phyloP scores from a whole-genome alignment of 345 rosid species.

The Citrus inodora region DNA sequence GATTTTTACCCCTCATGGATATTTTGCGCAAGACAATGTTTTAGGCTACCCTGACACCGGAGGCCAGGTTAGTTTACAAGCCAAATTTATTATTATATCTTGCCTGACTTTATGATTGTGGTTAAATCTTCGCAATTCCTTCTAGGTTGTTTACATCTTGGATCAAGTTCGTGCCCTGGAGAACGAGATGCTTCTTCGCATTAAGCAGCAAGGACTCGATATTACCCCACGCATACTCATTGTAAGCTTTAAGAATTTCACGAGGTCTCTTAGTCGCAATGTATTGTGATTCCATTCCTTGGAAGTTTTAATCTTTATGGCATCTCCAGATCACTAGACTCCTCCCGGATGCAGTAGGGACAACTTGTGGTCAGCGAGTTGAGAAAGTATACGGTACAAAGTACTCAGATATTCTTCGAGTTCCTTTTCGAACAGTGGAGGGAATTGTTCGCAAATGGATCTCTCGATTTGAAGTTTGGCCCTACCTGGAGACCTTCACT shows the following conservation, averaged over 20 bases:
- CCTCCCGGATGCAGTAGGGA: conserved; percentile 88
- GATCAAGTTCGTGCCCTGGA: conserved; percentile 98
- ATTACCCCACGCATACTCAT: conserved; percentile 80
- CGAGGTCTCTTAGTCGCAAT: too few relatives aligned
- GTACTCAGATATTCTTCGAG: conserved; percentile 76
- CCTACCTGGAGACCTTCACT: conserved; percentile 77
- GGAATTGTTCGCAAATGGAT: conserved; percentile 87
- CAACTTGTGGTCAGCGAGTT: conserved; percentile 87
- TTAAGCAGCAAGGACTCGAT: conserved; percentile 85
- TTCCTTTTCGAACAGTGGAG: conserved; percentile 73
- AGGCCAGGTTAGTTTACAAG: conserved; percentile 58
- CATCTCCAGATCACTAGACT: conserved; percentile 65
- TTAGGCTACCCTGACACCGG: conserved; percentile 97
- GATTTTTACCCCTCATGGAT: conserved; percentile 90
- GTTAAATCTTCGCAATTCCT: not conserved
- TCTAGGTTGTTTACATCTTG: conserved; percentile 85
- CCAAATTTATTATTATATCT: too few relatives aligned
- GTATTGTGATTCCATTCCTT: too few relatives aligned
- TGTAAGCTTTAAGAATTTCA: conserved; percentile 31
- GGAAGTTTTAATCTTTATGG: not conserved
- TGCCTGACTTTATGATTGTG: not conserved
- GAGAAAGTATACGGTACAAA: conserved; percentile 77
- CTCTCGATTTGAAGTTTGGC: conserved; percentile 97
- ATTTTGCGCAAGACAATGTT: conserved; percentile 90
- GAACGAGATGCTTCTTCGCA: conserved; percentile 83